These are phyloP conservation scores for Stephania cephalantha DNA, from an alignment of 164 flowering plant species.

Conservation along the genomic window DNA sequence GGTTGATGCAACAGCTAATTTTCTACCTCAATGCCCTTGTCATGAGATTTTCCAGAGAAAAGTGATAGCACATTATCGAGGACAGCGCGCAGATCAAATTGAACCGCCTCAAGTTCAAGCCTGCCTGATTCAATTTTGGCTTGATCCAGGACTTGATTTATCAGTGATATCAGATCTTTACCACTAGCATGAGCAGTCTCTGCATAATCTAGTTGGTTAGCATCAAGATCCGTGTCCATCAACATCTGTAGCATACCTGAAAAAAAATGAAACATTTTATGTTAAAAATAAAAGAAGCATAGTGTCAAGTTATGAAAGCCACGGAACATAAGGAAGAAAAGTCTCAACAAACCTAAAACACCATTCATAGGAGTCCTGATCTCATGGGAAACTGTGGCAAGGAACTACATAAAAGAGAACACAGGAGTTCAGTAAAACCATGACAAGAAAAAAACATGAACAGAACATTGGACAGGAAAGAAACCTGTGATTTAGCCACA, in stretches of 20 bases:
- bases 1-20: not conserved
- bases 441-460: slow-evolving; percentile 21
- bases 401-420: slow-evolving; percentile 55
- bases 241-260: slow-evolving; percentile 95
- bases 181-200: slow-evolving; percentile 85
- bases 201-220: slow-evolving; percentile 72
- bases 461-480: not conserved
- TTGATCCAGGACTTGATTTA: slow-evolving; percentile 92
- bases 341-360: slow-evolving; percentile 58
- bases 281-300: slow-evolving; percentile 2
- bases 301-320: not conserved
- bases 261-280: slow-evolving; percentile 6
- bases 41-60: slow-evolving; percentile 57
- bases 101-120: slow-evolving; percentile 83
- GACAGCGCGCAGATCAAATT: slow-evolving; percentile 64
- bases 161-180: slow-evolving; percentile 67
- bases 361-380: slow-evolving; percentile 98
- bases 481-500: slow-evolving; percentile 96
- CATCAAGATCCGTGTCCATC: slow-evolving; percentile 80
- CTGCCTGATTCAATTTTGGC: slow-evolving; percentile 96
- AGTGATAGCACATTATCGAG: slow-evolving; percentile 74
- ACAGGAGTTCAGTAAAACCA: not conserved
- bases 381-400: slow-evolving; percentile 96
- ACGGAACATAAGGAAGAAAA: slow-evolving; percentile 8
- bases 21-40: slow-evolving; percentile 76